A percentile compares a stretch with the other conserved stretches of the same genome.
Conservation (phyloP, 2,329 filamentous ascomycete genomes). For the Eutypella sp. region DNA sequence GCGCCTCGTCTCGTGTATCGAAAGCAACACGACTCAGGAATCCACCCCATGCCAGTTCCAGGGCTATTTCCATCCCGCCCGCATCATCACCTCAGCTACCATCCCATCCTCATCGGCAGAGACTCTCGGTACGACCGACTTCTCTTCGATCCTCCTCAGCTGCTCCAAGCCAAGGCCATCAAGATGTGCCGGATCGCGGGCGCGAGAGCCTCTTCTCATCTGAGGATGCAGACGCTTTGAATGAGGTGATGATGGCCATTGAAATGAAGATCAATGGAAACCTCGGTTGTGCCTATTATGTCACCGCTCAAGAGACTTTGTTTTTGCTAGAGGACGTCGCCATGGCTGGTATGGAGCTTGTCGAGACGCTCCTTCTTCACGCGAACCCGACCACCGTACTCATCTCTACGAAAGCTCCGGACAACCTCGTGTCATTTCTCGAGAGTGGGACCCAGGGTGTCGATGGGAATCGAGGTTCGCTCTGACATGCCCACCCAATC, state of each 20-base stretch:
- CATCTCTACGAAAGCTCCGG: conserved; percentile 42
- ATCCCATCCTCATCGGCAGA: conserved; percentile 16
- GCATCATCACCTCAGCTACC: conserved; percentile 21
- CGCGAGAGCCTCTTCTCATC: conserved; percentile 10
- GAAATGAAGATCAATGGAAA: conserved; percentile 65
- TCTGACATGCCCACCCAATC: background rate
- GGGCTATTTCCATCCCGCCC: conserved; percentile 9
- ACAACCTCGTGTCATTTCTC: conserved; percentile 33
- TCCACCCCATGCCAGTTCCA: conserved; percentile 8
- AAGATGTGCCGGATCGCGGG: conserved; percentile 12
- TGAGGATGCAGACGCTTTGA: conserved; percentile 35
- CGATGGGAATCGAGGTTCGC: conserved; percentile 23
- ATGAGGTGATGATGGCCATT: conserved; percentile 75
- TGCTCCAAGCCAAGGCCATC: conserved; percentile 6
- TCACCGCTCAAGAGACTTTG: conserved; percentile 63
- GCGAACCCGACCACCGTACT: conserved; percentile 52
- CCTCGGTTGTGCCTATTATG: conserved; percentile 81
- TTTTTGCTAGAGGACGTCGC: conserved; percentile 74
- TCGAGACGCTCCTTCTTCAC: conserved; percentile 56
- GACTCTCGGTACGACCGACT: conserved; percentile 18
- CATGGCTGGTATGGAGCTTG: conserved; percentile 60
- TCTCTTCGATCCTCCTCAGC: conserved; percentile 10
- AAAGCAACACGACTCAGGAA: conserved; percentile 6
- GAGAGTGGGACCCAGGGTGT: conserved; percentile 28
- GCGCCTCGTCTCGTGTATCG: conserved; percentile 4